Evolutionary conservation across 2,329 filamentous ascomycete genomes (phyloP).

Genomic region (Fusarium circinatum): DNA sequence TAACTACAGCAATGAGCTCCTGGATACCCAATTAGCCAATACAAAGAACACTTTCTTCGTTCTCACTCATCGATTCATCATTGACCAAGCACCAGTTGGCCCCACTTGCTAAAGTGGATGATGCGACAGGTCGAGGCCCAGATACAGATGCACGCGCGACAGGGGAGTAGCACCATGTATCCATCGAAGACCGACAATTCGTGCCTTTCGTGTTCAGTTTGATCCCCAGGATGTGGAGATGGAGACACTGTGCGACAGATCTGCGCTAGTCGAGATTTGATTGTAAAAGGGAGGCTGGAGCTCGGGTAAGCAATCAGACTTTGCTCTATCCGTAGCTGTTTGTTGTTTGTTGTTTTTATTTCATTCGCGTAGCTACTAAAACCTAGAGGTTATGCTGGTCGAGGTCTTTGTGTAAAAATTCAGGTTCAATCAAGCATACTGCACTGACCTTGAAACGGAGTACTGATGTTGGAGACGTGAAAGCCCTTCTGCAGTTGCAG

Average conservation of each 20-base stretch:
- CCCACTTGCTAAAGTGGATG: slow-evolving; percentile 40
- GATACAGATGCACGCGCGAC: slow-evolving; percentile 35
- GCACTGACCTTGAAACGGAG: background rate
- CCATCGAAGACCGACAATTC: slow-evolving; percentile 26
- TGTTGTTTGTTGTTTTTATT: background rate
- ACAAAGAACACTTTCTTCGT: slow-evolving; percentile 14
- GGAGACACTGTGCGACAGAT: slow-evolving; percentile 44
- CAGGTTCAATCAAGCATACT: background rate
- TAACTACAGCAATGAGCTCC: background rate
- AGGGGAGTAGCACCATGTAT: slow-evolving; percentile 41
- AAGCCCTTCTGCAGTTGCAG: slow-evolving; percentile 6
- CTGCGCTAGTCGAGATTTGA: slow-evolving; percentile 45
- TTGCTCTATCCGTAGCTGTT: background rate
- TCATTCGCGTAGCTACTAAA: slow-evolving; percentile 16
- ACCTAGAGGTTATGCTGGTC: slow-evolving; percentile 12
- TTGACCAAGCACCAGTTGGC: slow-evolving; percentile 5
- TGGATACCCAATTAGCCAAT: background rate
- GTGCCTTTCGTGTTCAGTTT: slow-evolving; percentile 43
- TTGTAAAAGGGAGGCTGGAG: slow-evolving; percentile 39
- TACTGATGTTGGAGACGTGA: background rate
- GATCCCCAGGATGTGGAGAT: slow-evolving; percentile 28
- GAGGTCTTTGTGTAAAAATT: background rate
- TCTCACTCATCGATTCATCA: slow-evolving; percentile 23
- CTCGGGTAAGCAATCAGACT: slow-evolving; percentile 8
- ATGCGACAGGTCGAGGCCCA: slow-evolving; percentile 44